phyloP scores from a whole-genome alignment of 2,329 filamentous ascomycete genomes.

The Chaetomiaceae sp. region DNA sequence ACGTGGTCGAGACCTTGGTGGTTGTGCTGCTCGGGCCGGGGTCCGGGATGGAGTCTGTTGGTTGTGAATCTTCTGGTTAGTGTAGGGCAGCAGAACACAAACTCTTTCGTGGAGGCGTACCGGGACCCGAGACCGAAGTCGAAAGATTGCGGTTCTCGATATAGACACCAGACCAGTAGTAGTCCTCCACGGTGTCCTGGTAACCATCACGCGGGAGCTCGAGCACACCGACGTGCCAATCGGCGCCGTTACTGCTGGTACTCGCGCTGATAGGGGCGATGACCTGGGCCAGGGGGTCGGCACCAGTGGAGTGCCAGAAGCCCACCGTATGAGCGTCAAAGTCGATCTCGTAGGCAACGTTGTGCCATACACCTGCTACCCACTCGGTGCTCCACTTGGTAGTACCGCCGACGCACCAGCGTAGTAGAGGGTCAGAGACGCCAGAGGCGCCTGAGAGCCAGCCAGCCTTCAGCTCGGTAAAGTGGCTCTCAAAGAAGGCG shows the following conservation, averaged over 20 bases:
- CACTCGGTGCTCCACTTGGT: conserved; percentile 60
- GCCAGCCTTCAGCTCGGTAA: conserved; percentile 69
- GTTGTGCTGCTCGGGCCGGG: no score
- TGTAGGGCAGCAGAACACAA: no score
- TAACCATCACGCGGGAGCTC: conserved; percentile 57
- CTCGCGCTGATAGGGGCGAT: conserved; percentile 55
- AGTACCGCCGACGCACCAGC: conserved; percentile 59
- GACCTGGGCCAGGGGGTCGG: conserved; percentile 50
- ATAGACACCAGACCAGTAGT: conserved; percentile 68
- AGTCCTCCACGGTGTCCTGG: conserved; percentile 55
- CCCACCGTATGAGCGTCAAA: conserved; percentile 58
- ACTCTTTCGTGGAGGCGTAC: no score
- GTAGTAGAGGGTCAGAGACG: conserved; percentile 48
- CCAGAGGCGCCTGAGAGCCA: conserved; percentile 47
- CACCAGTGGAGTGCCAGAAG: conserved; percentile 66
- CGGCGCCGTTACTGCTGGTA: conserved; percentile 61
- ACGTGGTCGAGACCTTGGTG: no score
- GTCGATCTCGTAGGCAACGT: conserved; percentile 69
- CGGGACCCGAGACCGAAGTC: no score
- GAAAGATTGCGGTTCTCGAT: conserved; percentile 52
- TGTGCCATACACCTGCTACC: conserved; percentile 64
- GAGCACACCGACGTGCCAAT: conserved; percentile 70
- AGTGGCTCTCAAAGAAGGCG: conserved; percentile 62
- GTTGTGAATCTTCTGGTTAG: no score
- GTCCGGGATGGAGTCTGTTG: no score